Base-by-base conservation (phyloP, 1,284 basidiomycete genomes). In the Trichosporon asahii region DNA sequence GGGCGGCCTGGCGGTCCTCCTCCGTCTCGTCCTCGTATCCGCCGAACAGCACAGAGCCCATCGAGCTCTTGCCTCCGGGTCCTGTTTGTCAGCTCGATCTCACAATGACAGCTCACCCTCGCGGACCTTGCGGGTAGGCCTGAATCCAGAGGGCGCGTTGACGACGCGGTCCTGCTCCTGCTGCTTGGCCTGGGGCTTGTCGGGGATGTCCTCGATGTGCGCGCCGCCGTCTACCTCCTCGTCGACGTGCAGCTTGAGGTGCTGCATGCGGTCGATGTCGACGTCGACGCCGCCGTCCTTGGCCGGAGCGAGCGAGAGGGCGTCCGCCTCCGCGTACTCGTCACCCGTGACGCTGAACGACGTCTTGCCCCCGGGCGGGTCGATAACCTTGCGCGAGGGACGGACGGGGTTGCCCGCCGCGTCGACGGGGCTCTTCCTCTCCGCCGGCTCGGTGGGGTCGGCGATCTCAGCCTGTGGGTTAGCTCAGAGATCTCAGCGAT, bases 281-380 rank as follows among this genome's bases (percentile, higher is more conserved):
- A 81, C 77, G 64, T 82, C 82, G 9, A 81, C 77, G 11, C 79
- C 81, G 29, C 79, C 79, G 71, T 78, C 76, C 46, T 75, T 65
- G 4, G 81, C 79, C 7, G 83, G 83, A 9, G 83, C 82, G 44
- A 83, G 70, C 15, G 77, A 78, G 8, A 84, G 76, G 1, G 83
- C 82, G 67, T 84, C 83, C 23, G 75, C 70, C 71, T 84, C 80
- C 69, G 79, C 82, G 75, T 81, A 81, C 68, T 83, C 82, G 64
- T 79, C 79, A 53, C 76, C 78, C 55, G 75, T 79, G 69, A 84
- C 67, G 49, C 72, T 72, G 64, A 82, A 68, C 68, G 72, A 78
- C 66, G 80, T 75, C 67, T 79, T 77, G 60, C 81, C 81, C 57
- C 82, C 83, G 23, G 82, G 82, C 6, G 81, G 78, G 67, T 83